Conservation (phyloP, 1,139 yeast species). For the Candida sp. region DNA sequence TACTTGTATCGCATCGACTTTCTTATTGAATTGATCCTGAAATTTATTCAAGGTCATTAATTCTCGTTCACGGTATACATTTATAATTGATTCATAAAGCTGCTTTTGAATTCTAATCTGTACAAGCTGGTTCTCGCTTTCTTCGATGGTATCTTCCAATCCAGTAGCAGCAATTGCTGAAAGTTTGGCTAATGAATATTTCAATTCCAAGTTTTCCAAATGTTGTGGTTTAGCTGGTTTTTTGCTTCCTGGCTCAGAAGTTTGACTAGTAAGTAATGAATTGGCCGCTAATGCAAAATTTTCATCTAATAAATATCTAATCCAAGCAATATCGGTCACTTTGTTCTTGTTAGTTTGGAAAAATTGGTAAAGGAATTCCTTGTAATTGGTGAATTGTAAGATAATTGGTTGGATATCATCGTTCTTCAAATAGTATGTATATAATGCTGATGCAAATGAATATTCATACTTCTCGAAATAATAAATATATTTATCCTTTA, state of each 20-base stretch:
- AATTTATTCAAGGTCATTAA: constrained; percentile 14
- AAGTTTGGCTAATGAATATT: constrained; percentile 71
- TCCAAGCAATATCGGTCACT: constrained; percentile 70
- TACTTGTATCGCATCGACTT: constrained; percentile 8
- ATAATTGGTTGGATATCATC: constrained; percentile 56
- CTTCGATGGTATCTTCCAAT: constrained; percentile 7
- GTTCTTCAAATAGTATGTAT: constrained; percentile 52
- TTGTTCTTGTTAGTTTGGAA: constrained; percentile 44
- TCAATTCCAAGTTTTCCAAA: constrained; percentile 49
- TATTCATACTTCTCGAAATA: constrained; percentile 66
- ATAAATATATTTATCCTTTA: constrained; percentile 36
- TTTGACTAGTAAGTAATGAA: constrained; percentile 26
- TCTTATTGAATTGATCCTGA: constrained; percentile 1
- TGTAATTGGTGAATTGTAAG: constrained; percentile 54
- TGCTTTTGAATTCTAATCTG: constrained; percentile 46
- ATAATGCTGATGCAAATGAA: constrained; percentile 65
- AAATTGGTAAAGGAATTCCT: constrained; percentile 48
- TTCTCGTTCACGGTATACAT: constrained; percentile 17
- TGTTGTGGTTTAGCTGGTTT: constrained; percentile 37
- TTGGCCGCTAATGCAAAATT: constrained; percentile 50
- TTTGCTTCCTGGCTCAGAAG: neutral
- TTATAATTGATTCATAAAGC: constrained; percentile 29
- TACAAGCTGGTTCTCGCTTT: constrained; percentile 45
- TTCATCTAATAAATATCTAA: constrained; percentile 53
- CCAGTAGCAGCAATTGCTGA: constrained; percentile 30